These are phyloP conservation scores for Ustilago lituana DNA, from an alignment of 1,284 basidiomycete species.

Conservation along the genomic window DNA sequence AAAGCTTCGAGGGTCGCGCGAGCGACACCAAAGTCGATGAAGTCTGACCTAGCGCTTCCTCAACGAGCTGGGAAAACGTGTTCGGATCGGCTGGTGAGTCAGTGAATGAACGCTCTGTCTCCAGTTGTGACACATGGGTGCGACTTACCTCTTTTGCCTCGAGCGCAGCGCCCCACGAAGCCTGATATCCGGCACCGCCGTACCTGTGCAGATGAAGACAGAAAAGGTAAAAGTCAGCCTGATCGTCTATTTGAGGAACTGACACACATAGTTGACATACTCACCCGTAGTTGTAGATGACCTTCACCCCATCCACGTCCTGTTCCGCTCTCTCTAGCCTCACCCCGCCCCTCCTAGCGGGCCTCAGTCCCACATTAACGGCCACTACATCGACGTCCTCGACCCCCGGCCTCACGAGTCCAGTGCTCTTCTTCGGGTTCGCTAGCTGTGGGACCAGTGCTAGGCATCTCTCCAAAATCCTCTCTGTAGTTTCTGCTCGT, in stretches of 20 bases:
- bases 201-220: slow-evolving; percentile 14
- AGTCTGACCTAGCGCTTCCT: slow-evolving; percentile 26
- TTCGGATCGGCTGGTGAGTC: too few species aligned
- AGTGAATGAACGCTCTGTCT: neutral
- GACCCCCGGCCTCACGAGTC: slow-evolving; percentile 7
- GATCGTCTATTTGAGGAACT: too few species aligned
- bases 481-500: slow-evolving; percentile 41
- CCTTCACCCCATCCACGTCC: slow-evolving; percentile 18
- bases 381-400: slow-evolving; percentile 46
- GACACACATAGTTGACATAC: too few species aligned
- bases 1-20: too few species aligned
- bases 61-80: slow-evolving; percentile 38
- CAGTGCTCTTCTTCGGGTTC: slow-evolving; percentile 7
- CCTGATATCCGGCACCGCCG: slow-evolving; percentile 58
- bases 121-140: too few species aligned
- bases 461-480: slow-evolving; percentile 47
- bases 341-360: slow-evolving; percentile 46
- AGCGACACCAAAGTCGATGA: too few species aligned
- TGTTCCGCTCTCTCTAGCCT: slow-evolving; percentile 34
- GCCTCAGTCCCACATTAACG: slow-evolving; percentile 55
- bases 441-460: slow-evolving; percentile 35
- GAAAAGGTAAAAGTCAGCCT: neutral
- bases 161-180: slow-evolving; percentile 57
- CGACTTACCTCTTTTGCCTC: slow-evolving; percentile 37
- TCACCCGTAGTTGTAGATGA: slow-evolving; percentile 44